These are phyloP conservation scores for Potentilla sterilis DNA, from an alignment of 306 rosid genomes.

Conservation along the genomic window DNA sequence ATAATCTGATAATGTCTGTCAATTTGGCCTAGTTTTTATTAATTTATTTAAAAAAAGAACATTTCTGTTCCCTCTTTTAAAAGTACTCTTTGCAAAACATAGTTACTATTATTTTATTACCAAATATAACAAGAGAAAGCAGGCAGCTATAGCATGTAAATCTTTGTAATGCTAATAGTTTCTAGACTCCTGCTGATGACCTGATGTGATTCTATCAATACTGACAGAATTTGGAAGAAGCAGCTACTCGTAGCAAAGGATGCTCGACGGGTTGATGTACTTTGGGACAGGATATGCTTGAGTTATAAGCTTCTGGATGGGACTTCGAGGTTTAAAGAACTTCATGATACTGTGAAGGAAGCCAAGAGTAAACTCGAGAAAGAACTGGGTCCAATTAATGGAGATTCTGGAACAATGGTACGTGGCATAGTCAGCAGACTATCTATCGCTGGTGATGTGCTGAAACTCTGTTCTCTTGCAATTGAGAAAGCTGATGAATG, in stretches of 20 bases:
- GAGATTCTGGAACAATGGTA: slow-evolving; percentile 90
- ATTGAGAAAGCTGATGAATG: slow-evolving; percentile 81
- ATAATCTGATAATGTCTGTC: background rate
- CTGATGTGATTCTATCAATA: slow-evolving; percentile 28
- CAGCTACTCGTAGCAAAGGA: slow-evolving; percentile 86
- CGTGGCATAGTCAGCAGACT: slow-evolving; percentile 98
- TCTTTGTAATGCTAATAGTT: slow-evolving; percentile 10
- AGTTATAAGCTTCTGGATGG: slow-evolving; percentile 86
- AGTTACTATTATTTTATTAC: background rate
- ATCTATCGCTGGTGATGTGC: slow-evolving; percentile 83
- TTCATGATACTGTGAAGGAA: slow-evolving; percentile 74
- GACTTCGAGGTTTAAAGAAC: slow-evolving; percentile 76
- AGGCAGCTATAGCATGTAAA: slow-evolving; percentile 24
- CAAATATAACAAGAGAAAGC: background rate
- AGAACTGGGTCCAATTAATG: slow-evolving; percentile 87
- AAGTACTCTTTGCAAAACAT: slow-evolving; percentile 3
- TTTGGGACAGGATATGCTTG: slow-evolving; percentile 89
- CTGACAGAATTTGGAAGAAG: slow-evolving; percentile 90
- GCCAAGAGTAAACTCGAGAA: slow-evolving; percentile 84
- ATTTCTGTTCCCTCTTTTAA: background rate
- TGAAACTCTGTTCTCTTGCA: slow-evolving; percentile 84
- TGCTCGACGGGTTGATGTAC: slow-evolving; percentile 90
- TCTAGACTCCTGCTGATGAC: slow-evolving; percentile 25
- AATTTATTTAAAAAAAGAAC: no score
- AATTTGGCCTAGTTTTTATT: background rate